Percentiles rank a stretch among this genome's conserved stretches.
phyloP scores from a whole-genome alignment of 2,329 filamentous ascomycete species.

The Penicillium griseofulvum region DNA sequence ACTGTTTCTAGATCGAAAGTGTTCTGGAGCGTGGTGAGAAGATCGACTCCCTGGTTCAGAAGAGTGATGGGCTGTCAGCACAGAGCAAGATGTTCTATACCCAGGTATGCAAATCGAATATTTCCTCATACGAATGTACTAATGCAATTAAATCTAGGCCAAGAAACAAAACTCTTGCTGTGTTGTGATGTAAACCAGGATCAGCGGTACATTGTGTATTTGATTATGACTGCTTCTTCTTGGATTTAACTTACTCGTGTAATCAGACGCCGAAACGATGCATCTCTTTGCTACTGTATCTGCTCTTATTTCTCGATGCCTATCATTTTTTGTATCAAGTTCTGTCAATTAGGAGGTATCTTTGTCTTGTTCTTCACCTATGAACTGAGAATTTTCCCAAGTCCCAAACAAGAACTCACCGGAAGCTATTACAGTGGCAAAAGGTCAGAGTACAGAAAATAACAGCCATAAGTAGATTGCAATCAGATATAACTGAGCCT shows the following conservation, averaged over 20 bases:
- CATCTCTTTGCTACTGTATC: constrained; percentile 3
- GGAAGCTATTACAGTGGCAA: no score
- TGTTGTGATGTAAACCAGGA: constrained; percentile 56
- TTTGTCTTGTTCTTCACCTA: background rate
- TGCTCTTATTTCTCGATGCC: background rate
- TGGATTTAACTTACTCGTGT: constrained; percentile 14
- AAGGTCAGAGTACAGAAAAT: no score
- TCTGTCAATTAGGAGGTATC: background rate
- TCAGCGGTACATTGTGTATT: background rate
- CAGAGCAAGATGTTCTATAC: constrained; percentile 99
- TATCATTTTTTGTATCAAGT: background rate
- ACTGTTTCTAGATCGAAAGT: constrained; percentile 28
- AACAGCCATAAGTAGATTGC: background rate
- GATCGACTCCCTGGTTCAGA: constrained; percentile 88
- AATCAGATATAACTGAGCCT: background rate
- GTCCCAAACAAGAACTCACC: background rate
- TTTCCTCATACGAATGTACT: background rate
- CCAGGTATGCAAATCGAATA: constrained; percentile 47
- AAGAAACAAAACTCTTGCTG: constrained; percentile 82
- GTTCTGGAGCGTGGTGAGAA: constrained; percentile 86
- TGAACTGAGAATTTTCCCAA: background rate
- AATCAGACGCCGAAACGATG: constrained; percentile 13
- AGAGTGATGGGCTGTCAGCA: constrained; percentile 84
- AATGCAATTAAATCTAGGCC: constrained; percentile 48
- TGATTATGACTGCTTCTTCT: constrained; percentile 1